Base-by-base conservation (phyloP, 441 rosid species). In the Macaranga tanarius region DNA sequence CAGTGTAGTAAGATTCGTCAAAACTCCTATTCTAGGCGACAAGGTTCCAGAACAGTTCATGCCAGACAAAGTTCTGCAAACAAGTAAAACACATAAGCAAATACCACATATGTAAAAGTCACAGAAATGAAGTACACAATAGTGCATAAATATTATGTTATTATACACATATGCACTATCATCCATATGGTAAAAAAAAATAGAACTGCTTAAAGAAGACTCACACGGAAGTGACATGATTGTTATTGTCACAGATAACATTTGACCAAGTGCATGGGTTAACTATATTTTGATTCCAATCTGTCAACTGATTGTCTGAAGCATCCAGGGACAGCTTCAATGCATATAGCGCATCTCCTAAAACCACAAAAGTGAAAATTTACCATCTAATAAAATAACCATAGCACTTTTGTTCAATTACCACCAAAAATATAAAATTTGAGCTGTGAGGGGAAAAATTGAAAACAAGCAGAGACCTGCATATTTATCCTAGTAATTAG, bases 221-320 rank as follows among this genome's bases (percentile, higher is more conserved):
- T 87, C 80, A 95, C 99, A 95, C 82, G 61, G 99, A 95, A 76
- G 76, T 67, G 71, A 95, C 98, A 59, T 77, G 77, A 75, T 76
- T 71, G 65, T 70, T 82, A 61, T 47, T 2, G 79, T 90, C 90
- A 74, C 99, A 92, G 47, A 74, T 81, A 45, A 95, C 92, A 81
- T 88, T 88, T 12, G 96, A 77, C 99, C 99, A 95, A 70, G 98
- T 90, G 84, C 98, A 92, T 48, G 98, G 97, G 65, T 87, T 91
- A 70, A 92, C 97, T 84, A 75, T 98, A 75, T 86, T 82, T 80
- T 74, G 92, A 59, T 90, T 92, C 98, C 99, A 95, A 75, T 95
- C 95, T 40, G 16, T 10, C 65, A 95, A 85, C 76, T 87, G 91
- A 78, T 57, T 67, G n/a, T 9, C 65, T 38, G 87, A 78, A 79